Conservation (phyloP, 148 eudicot genomes). For the Camellia japonica region DNA sequence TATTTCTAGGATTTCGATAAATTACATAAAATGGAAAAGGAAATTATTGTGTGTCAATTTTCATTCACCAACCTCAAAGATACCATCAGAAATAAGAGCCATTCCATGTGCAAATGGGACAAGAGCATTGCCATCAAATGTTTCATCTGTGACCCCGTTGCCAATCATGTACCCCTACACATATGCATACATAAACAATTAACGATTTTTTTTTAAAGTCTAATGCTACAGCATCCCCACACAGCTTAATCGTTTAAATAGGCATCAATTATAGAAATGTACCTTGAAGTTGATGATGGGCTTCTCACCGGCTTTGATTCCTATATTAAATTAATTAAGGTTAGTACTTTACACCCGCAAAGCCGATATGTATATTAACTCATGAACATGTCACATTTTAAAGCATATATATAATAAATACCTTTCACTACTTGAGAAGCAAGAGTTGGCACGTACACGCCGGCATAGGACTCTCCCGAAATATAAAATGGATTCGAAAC, state of each 20-base stretch:
- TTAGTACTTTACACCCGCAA: background rate
- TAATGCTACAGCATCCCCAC: background rate
- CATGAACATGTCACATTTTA: background rate
- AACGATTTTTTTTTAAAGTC: background rate
- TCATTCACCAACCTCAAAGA: constrained; percentile 29
- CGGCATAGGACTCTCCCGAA: constrained; percentile 56
- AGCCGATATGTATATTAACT: background rate
- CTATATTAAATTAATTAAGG: constrained; percentile 18
- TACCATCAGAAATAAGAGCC: constrained; percentile 53
- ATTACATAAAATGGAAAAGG: no score
- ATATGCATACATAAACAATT: background rate
- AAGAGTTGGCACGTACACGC: constrained; percentile 60
- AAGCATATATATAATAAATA: constrained; percentile 10
- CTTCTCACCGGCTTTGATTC: constrained; percentile 36
- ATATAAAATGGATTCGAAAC: constrained; percentile 43
- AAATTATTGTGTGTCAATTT: background rate
- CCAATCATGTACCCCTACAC: constrained; percentile 55
- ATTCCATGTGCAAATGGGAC: constrained; percentile 62
- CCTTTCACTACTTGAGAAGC: constrained; percentile 47
- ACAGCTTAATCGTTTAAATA: no score
- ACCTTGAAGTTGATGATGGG: constrained; percentile 60
- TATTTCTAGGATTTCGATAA: no score
- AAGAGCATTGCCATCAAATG: constrained; percentile 42
- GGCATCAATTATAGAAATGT: background rate
- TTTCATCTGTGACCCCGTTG: constrained; percentile 48